Evolutionary conservation across 1,284 basidiomycete species (phyloP).

Genomic region (Rhodotorula sp.): DNA sequence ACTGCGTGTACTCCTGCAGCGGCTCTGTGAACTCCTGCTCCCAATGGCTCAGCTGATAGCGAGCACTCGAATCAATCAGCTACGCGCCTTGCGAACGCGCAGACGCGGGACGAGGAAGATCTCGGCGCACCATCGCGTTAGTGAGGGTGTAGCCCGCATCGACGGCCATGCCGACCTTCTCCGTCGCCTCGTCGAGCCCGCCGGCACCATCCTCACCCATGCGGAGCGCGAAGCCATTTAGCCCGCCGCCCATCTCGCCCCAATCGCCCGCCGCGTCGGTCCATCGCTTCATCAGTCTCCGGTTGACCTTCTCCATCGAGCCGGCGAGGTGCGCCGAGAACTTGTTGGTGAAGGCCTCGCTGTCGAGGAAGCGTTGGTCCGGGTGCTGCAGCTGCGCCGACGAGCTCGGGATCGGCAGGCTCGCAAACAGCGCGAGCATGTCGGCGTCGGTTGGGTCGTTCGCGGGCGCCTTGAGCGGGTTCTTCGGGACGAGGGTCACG

Average conservation of each 20-base stretch:
- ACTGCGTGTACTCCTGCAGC: constrained; percentile 92
- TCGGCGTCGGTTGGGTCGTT: constrained; percentile 85
- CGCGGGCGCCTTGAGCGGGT: constrained; percentile 90
- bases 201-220: constrained; percentile 55
- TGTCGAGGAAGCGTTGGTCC: constrained; percentile 92
- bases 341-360: constrained; percentile 93
- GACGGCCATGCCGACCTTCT: constrained; percentile 91
- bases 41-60: constrained; percentile 78
- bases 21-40: constrained; percentile 95
- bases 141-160: constrained; percentile 94
- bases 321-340: constrained; percentile 88
- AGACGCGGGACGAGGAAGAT: not conserved
- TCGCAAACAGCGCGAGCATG: constrained; percentile 72
- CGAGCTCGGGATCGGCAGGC: constrained; percentile 73
- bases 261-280: constrained; percentile 86
- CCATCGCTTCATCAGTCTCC: constrained; percentile 90
- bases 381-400: constrained; percentile 78
- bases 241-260: constrained; percentile 87
- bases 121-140: constrained; percentile 68
- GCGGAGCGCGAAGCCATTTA: constrained; percentile 94
- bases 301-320: constrained; percentile 93
- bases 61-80: too few relatives aligned
- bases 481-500: constrained; percentile 85
- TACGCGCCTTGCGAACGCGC: not conserved
- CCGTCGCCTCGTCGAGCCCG: constrained; percentile 71